Conservation (phyloP, 345 rosid species). For the Aethionema arabicum region DNA sequence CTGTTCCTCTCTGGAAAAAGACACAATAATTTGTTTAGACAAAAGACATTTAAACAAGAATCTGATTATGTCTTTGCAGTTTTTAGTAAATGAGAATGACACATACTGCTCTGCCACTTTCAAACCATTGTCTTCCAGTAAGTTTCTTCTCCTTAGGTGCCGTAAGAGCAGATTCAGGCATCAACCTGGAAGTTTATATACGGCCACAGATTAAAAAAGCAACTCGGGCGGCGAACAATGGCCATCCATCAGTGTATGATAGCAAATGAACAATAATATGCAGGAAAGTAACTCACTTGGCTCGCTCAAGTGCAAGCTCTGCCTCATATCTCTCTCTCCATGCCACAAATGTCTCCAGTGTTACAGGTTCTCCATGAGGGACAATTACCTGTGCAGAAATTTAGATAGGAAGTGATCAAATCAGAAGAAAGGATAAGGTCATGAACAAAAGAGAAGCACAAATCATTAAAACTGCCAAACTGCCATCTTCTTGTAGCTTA, state of each 20-base stretch:
- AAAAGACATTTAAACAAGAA: conserved; percentile 9
- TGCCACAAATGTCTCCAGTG: conserved; percentile 81
- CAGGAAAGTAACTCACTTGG: conserved; percentile 66
- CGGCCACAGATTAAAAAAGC: conserved; percentile 3
- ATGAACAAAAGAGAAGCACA: conserved; percentile 1
- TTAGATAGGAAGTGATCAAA: conserved; percentile 18
- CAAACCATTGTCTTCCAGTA: conserved; percentile 93
- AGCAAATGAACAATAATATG: conserved; percentile 10
- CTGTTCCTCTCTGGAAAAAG: conserved; percentile 72
- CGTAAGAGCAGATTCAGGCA: conserved; percentile 87
- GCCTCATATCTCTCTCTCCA: conserved; percentile 99
- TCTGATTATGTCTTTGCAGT: conserved; percentile 1
- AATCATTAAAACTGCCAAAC: conserved; percentile 15
- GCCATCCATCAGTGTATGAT: not conserved
- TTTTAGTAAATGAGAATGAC: not conserved
- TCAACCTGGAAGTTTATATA: conserved; percentile 51
- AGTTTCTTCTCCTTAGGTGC: conserved; percentile 83
- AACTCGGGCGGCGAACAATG: conserved; percentile 2
- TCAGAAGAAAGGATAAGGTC: conserved; percentile 10
- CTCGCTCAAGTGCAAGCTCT: conserved; percentile 93
- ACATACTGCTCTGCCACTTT: conserved; percentile 78
- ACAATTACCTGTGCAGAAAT: conserved; percentile 55
- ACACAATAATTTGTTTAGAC: conserved; percentile 17
- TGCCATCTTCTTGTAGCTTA: conserved; percentile 8
- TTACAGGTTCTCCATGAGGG: conserved; percentile 99